Base-by-base conservation (phyloP, 2,329 filamentous ascomycete species). In the Aureobasidium subglaciale region DNA sequence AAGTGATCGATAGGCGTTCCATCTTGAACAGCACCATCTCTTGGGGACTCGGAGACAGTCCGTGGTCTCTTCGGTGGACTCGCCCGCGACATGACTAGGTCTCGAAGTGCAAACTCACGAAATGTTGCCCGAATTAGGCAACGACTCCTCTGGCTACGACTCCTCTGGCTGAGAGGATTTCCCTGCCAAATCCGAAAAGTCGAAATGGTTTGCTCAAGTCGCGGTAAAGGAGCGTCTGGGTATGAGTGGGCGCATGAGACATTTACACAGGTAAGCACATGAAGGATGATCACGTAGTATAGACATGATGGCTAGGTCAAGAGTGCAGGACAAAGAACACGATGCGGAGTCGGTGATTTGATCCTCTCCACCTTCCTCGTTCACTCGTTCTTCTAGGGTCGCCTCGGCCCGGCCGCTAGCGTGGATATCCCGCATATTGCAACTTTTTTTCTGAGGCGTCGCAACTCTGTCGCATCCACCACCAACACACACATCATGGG, bases 401-500 rank as follows among this genome's bases (percentile, higher is more conserved):
- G 43, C 43, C 43, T 48, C 43, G 43, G 43, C 43, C 30, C 43
- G 29, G 20, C 13, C 15, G 15, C 43, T 48, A 48, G 30, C 43
- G 30, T 30, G 11, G 2, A 2, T 15, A 35, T 18, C 43, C 43
- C 30, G 43, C 43, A 34, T 30, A 35, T 35, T 18, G 40, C 40
- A 48, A 20, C 29, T 34, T 34, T 34, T 48, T 48, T 45, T 48
- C 35, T 48, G 43, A 27, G 29, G 16, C 46, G 46, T 29, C 46
- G 46, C 46, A 29, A 20, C 15, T 37, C 29, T 50, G 32, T 50
- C 46, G 45, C 46, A 50, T 50, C 8, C 34, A 38, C 46, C 25
- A 38, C 45, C n/a, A 50, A 37, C 10, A 37, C 46, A 27, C 22
- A 11, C 40, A 59, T n/a, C 29, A 66, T 66, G 64, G 63, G 61